Conservation (phyloP, 305 asterid genomes). For the Solanum hybrid region DNA sequence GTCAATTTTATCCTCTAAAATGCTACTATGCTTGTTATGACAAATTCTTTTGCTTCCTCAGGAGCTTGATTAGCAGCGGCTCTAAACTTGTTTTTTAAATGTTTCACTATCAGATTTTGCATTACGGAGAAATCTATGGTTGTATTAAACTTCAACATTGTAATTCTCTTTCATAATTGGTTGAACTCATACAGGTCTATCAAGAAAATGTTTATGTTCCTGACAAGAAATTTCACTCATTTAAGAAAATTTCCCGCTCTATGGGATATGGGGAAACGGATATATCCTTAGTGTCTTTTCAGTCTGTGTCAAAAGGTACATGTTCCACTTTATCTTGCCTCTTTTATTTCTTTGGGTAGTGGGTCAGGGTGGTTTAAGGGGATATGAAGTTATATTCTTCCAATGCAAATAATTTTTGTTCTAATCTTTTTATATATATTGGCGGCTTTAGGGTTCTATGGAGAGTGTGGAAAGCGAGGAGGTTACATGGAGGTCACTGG, state of each 20-base stretch:
- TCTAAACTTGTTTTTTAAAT: background rate
- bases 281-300: slow-evolving; percentile 68
- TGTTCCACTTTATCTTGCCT: background rate
- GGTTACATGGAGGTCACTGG: slow-evolving; percentile 94
- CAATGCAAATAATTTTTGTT: background rate
- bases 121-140: background rate
- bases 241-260: slow-evolving; percentile 66
- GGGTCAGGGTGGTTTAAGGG: background rate
- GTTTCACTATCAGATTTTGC: background rate
- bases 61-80: background rate
- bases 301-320: slow-evolving; percentile 85
- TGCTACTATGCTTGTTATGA: background rate
- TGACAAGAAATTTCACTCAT: slow-evolving; percentile 80
- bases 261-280: slow-evolving; percentile 84
- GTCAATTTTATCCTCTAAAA: background rate
- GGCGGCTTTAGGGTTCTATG: slow-evolving; percentile 51
- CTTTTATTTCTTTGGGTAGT: background rate
- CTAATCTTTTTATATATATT: background rate
- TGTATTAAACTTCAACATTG: background rate
- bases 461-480: slow-evolving; percentile 91
- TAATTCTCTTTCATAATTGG: background rate
- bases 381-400: background rate
- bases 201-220: slow-evolving; percentile 85
- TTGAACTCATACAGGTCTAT: slow-evolving; percentile 50
- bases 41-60: background rate